phyloP scores from a whole-genome alignment of 2,329 filamentous ascomycete species.

The Rhynchosporium agropyri region DNA sequence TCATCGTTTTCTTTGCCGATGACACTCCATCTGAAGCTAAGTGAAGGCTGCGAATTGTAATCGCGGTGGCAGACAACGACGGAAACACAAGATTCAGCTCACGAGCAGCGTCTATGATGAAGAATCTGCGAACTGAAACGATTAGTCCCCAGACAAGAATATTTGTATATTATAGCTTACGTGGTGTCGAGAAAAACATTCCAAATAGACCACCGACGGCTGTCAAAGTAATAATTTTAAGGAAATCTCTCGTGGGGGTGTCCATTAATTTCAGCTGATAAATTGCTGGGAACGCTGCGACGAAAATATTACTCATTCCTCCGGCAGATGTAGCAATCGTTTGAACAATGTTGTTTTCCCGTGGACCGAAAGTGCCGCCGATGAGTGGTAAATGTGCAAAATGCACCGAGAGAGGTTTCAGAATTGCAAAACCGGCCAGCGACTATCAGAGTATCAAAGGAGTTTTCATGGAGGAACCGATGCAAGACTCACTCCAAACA shows the following conservation, averaged over 20 bases:
- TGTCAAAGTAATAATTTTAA: background rate
- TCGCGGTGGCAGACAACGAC: conserved; percentile 59
- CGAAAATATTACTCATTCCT: background rate
- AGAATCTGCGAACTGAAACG: conserved; percentile 48
- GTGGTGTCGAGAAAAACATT: background rate
- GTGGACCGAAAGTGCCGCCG: background rate
- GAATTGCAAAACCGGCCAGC: background rate
- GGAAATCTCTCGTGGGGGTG: background rate
- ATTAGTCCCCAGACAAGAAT: too few species aligned
- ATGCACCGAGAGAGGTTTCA: background rate
- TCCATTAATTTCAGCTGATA: background rate
- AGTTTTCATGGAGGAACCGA: background rate
- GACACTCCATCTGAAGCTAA: conserved; percentile 53
- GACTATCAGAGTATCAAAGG: background rate
- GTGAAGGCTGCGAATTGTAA: conserved; percentile 67
- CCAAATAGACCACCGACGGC: background rate
- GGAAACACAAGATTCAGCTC: conserved; percentile 63
- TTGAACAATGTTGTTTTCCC: background rate
- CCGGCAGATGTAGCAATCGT: background rate
- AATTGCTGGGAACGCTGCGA: background rate
- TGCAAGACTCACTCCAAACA: background rate
- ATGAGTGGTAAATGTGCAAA: background rate
- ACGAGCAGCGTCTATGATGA: conserved; percentile 65
- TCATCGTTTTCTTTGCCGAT: conserved; percentile 59
- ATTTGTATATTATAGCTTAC: too few species aligned